These are phyloP conservation scores for Akanthomyces dipterigenus DNA, from an alignment of 2,329 filamentous ascomycete species.

Conservation along the genomic window DNA sequence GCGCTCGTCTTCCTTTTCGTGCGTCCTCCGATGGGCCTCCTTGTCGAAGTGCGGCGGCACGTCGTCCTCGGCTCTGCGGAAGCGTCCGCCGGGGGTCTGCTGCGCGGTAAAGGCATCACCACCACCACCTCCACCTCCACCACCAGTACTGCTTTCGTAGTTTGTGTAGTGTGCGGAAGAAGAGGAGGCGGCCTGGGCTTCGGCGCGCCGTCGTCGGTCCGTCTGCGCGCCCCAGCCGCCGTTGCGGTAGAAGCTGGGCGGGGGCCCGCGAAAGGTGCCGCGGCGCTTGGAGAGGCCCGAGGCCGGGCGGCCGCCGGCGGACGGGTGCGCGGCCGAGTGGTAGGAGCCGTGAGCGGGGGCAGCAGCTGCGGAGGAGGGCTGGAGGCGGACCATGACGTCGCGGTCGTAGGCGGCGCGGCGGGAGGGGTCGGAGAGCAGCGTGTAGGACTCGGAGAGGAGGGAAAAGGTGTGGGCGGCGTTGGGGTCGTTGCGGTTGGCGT, in stretches of 20 bases:
- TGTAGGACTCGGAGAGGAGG: conserved; percentile 77
- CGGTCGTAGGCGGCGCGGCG: conserved; percentile 80
- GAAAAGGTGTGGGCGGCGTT: conserved; percentile 69
- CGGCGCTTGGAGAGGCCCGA: conserved; percentile 74
- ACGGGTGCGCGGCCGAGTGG: conserved; percentile 42
- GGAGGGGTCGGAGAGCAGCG: conserved; percentile 61
- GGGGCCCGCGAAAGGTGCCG: conserved; percentile 73
- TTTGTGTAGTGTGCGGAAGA: conserved; percentile 1
- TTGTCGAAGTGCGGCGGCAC: conserved; percentile 77
- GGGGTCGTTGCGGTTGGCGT: conserved; percentile 76
- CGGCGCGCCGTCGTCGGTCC: conserved; percentile 50
- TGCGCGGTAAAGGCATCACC: conserved; percentile 19
- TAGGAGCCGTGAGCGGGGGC: conserved; percentile 37
- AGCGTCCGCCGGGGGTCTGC: conserved; percentile 47
- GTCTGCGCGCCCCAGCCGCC: conserved; percentile 68
- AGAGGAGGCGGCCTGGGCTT: conserved; percentile 29
- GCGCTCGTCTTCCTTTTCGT: conserved; percentile 53
- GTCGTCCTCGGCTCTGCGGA: conserved; percentile 41
- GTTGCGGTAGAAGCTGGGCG: conserved; percentile 78
- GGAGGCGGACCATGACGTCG: conserved; percentile 48
- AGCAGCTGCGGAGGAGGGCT: conserved; percentile 19
- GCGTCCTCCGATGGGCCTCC: conserved; percentile 64
- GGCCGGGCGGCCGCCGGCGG: conserved; percentile 68
- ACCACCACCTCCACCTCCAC: not conserved
- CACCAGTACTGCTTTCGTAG: conserved; percentile 19